Conservation (phyloP, 1,284 basidiomycete species). For the Pisolithus thermaeus region DNA sequence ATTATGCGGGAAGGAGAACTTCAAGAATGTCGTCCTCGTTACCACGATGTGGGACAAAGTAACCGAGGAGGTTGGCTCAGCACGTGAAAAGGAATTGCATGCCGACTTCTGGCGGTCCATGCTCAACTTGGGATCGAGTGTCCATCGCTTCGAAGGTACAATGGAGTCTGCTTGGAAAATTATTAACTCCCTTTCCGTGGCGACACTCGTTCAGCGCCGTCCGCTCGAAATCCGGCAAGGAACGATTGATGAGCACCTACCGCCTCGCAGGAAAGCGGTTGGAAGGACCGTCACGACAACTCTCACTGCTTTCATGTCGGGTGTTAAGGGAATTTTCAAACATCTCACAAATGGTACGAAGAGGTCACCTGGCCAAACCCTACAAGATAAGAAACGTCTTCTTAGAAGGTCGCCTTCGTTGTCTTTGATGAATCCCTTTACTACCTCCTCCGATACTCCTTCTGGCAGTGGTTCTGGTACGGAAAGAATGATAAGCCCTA, state of each 20-base stretch:
- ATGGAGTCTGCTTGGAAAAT: not conserved
- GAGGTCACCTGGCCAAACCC: no score
- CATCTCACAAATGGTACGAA: not conserved
- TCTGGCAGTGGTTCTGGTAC: not conserved
- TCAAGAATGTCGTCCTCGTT: not conserved
- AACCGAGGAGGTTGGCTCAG: not conserved
- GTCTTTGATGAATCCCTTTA: not conserved
- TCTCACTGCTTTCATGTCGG: not conserved
- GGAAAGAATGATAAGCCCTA: not conserved
- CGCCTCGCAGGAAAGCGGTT: not conserved
- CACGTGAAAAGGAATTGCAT: not conserved
- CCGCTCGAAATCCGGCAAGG: not conserved
- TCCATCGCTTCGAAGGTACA: not conserved
- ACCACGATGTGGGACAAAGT: not conserved
- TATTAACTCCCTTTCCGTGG: not conserved
- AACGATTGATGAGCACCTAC: not conserved
- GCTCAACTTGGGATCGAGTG: not conserved
- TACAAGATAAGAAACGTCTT: not conserved
- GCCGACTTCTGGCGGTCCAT: not conserved
- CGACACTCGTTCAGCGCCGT: not conserved
- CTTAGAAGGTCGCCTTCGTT: not conserved
- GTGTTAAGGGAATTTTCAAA: not conserved
- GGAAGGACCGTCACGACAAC: not conserved
- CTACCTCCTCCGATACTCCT: not conserved
- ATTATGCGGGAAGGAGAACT: not conserved